Conservation (phyloP, 306 rosid genomes). For the Argentina anserina region DNA sequence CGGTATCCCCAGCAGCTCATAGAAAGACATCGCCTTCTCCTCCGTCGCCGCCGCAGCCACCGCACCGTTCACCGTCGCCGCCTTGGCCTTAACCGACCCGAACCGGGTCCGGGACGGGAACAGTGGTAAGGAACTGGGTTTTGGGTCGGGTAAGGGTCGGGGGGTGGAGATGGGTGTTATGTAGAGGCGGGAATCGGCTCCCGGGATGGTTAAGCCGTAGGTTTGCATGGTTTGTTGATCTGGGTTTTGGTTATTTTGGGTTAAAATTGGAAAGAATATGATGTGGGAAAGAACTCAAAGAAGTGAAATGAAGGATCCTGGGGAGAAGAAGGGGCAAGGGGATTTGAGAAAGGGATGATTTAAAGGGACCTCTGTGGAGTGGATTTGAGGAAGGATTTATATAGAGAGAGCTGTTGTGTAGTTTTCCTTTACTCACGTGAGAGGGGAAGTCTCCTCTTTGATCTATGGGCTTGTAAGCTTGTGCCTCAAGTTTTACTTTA, state of each 20-base stretch:
- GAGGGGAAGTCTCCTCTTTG: too few relatives aligned
- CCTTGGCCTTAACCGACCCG: constrained; percentile 29
- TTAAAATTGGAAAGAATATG: background rate
- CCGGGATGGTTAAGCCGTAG: constrained; percentile 36
- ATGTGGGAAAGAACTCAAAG: background rate
- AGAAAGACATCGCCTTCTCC: constrained; percentile 40
- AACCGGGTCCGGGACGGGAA: constrained; percentile 25
- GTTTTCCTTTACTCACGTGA: too few relatives aligned
- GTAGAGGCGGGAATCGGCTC: constrained; percentile 54
- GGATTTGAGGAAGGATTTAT: background rate
- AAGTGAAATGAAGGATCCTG: background rate
- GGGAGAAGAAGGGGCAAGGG: background rate
- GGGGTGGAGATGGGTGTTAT: background rate
- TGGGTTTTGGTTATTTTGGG: background rate
- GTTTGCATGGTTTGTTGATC: constrained; percentile 41
- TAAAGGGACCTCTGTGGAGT: constrained; percentile 1
- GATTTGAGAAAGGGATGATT: background rate
- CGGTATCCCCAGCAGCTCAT: constrained; percentile 69
- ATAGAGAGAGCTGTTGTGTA: too few relatives aligned
- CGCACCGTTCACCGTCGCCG: constrained; percentile 43
- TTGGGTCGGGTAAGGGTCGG: constrained; percentile 11
- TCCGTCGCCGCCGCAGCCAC: constrained; percentile 21
- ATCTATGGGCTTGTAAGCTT: too few relatives aligned
- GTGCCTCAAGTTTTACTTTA: too few relatives aligned
- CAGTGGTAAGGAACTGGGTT: background rate